Base-by-base conservation (phyloP, 805 yeast genomes). In the Nakazawaea wyomingensis region DNA sequence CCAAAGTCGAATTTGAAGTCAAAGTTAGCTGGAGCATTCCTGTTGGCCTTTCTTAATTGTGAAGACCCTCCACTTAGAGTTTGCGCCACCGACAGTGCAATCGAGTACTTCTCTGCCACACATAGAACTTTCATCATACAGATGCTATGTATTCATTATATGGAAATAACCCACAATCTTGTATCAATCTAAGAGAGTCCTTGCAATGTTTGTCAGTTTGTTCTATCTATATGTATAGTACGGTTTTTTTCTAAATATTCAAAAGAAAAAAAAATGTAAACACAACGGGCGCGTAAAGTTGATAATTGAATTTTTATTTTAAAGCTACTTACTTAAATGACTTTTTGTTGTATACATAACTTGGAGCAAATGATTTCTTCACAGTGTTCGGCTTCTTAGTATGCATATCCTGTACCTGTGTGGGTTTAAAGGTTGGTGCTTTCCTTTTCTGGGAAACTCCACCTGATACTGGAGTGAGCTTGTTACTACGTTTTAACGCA, bases 41-140 rank as follows among this genome's bases (percentile, higher is more conserved):
- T 74, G 1, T 61, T 55, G 2, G 87, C 68, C 40, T 69, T 62
- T 27, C 84, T 65, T 14, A 72, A 55, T 4, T 59, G 54, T 13
- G 69, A 63, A 4, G 72, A 56, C 1, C 95, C 95, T 5, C 96
- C 96, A 14, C 93, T 80, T 2, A 93, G 72, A 1, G 82, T 81
- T 30, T 63, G 59, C 0, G 95, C 74, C 10, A 93, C 89, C 10
- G 87, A 83, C 58, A 82, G 87, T 3, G 97, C 95, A 38, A 93
- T 93, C 1, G 96, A 86, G 44, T 95, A 95, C 64, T 93, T 93
- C 65, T 93, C 99, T 2, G 99, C 99, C 44, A 93, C 96, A 64
- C 97, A 91, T 37, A 93, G 75, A 4, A 93, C 77, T 51, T 68
- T 80, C 93, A 86, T 84, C 16, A 11, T 14, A 9, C 13, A 13